A percentile compares a stretch with the other conserved stretches of the same genome.
phyloP scores from a whole-genome alignment of 305 asterid genomes.

The Fraxinus dipetala region DNA sequence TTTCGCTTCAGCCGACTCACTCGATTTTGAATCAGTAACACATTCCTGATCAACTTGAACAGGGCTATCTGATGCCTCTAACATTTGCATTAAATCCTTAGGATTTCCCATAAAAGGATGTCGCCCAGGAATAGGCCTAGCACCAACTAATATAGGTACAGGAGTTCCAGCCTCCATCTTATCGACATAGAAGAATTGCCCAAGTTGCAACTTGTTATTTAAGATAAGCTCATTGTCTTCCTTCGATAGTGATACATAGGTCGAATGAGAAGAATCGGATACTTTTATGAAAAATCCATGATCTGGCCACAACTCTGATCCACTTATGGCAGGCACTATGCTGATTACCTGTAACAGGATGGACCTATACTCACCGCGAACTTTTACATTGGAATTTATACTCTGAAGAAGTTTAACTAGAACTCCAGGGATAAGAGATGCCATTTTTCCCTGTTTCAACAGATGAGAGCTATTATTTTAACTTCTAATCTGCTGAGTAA shows the following conservation, averaged over 20 bases:
- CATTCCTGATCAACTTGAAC: conserved; percentile 29
- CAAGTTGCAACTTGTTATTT: conserved; percentile 73
- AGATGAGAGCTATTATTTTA: neutral
- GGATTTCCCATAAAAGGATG: conserved; percentile 78
- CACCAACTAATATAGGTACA: conserved; percentile 64
- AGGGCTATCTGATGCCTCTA: conserved; percentile 43
- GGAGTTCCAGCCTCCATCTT: conserved; percentile 67
- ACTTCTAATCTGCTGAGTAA: neutral
- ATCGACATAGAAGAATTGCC: conserved; percentile 76
- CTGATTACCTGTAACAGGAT: conserved; percentile 69
- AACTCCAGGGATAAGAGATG: conserved; percentile 73
- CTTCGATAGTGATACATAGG: conserved; percentile 57
- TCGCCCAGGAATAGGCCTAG: conserved; percentile 74
- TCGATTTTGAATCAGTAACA: conserved; percentile 13
- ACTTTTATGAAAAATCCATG: conserved; percentile 85
- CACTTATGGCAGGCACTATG: conserved; percentile 80
- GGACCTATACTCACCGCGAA: conserved; percentile 68
- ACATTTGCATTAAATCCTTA: conserved; percentile 76
- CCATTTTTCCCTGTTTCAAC: conserved; percentile 41
- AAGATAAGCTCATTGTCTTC: conserved; percentile 68
- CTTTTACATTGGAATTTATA: conserved; percentile 58
- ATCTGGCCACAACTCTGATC: conserved; percentile 72
- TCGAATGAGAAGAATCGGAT: conserved; percentile 84
- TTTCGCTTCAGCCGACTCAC: conserved; percentile 29
- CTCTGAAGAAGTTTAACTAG: conserved; percentile 68